phyloP scores from a whole-genome alignment of 495 filamentous ascomycete genomes.

The Bathelium albidoporum region DNA sequence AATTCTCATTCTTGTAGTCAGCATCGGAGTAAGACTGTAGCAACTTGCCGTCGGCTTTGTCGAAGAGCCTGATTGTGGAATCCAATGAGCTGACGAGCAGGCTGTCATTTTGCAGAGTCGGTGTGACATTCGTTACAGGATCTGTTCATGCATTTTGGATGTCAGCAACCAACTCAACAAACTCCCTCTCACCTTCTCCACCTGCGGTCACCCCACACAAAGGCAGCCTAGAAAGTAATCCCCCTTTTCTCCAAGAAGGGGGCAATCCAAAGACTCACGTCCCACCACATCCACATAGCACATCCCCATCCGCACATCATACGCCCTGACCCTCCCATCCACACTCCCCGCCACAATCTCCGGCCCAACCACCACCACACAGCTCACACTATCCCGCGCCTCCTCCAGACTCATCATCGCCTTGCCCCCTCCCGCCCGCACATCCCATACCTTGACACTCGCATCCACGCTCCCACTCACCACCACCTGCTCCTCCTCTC shows the following conservation, averaged over 20 bases:
- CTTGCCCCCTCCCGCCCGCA: slow-evolving; percentile 47
- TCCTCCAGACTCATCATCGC: slow-evolving; percentile 71
- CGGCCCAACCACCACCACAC: slow-evolving; percentile 42
- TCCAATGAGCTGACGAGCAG: slow-evolving; percentile 70
- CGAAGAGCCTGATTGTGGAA: slow-evolving; percentile 67
- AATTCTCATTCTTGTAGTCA: slow-evolving; percentile 26
- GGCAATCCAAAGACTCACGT: slow-evolving; percentile 20
- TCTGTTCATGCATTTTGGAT: slow-evolving; percentile 14
- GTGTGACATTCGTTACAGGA: slow-evolving; percentile 53
- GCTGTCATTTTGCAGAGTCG: slow-evolving; percentile 61
- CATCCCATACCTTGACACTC: slow-evolving; percentile 81
- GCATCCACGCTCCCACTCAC: slow-evolving; percentile 53
- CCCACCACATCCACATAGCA: slow-evolving; percentile 64
- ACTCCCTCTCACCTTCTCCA: not conserved
- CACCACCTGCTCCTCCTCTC: slow-evolving; percentile 50
- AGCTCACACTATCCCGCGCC: slow-evolving; percentile 64
- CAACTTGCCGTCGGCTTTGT: slow-evolving; percentile 60
- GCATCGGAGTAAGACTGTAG: slow-evolving; percentile 54
- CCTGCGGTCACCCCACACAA: not conserved
- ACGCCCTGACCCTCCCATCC: slow-evolving; percentile 71
- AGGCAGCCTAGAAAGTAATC: not conserved
- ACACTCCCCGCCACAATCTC: slow-evolving; percentile 69
- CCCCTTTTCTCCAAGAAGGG: not conserved
- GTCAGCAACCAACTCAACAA: not conserved
- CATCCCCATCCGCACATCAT: slow-evolving; percentile 78